phyloP scores from a whole-genome alignment of 257 asterid species.

The Ajuga chamaepitys region DNA sequence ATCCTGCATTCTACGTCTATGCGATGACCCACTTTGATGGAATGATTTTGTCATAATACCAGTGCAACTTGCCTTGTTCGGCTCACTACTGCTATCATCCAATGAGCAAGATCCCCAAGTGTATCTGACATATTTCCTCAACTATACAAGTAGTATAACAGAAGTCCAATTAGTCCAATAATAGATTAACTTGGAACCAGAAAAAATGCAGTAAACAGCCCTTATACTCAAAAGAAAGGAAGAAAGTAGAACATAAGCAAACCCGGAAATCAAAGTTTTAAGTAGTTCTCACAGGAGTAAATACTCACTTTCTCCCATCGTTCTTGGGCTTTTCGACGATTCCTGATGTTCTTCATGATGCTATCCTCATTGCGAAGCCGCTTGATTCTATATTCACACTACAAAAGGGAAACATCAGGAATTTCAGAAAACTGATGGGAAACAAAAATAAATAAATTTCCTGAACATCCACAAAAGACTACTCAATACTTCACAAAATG shows the following conservation, averaged over 20 bases:
- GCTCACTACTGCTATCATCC: conserved; percentile 38
- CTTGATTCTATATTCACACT: conserved; percentile 87
- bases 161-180: conserved; percentile 20
- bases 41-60: conserved; percentile 37
- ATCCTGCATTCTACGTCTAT: conserved; percentile 26
- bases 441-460: not conserved
- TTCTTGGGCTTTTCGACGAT: conserved; percentile 70
- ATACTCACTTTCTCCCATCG: conserved; percentile 78
- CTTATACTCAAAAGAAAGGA: not conserved
- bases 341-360: conserved; percentile 56
- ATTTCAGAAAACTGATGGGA: conserved; percentile 9
- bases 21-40: conserved; percentile 37
- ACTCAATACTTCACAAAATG: not conserved
- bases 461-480: not conserved
- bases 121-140: conserved; percentile 80
- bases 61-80: conserved; percentile 41
- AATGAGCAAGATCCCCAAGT: conserved; percentile 62
- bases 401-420: conserved; percentile 14
- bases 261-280: not conserved
- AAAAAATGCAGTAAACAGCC: not conserved
- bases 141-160: conserved; percentile 28
- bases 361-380: conserved; percentile 77
- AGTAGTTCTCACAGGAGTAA: not conserved
- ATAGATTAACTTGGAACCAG: not conserved
- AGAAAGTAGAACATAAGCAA: conserved; percentile 1